These are phyloP conservation scores for Blastocladiella emersonii DNA, from an alignment of 371 early-diverging fungal species.

Conservation along the genomic window DNA sequence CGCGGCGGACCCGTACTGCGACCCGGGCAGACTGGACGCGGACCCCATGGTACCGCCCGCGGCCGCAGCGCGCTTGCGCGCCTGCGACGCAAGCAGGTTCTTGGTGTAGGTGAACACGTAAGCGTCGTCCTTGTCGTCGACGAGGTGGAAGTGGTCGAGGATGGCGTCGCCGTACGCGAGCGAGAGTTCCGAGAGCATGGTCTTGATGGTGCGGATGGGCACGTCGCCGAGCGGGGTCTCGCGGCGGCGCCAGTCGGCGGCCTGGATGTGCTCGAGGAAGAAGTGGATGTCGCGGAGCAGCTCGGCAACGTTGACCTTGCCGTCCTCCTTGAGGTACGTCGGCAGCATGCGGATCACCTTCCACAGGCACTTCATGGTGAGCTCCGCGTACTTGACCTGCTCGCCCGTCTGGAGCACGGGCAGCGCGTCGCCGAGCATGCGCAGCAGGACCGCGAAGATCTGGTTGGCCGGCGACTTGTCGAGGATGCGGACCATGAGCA, in stretches of 20 bases:
- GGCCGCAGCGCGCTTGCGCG: neutral
- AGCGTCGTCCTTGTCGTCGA: slow-evolving; percentile 45
- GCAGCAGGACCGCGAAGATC: slow-evolving; percentile 12
- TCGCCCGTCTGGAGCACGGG: slow-evolving; percentile 8
- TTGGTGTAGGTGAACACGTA: slow-evolving; percentile 51
- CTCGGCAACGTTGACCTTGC: slow-evolving; percentile 27
- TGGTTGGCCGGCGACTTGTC: slow-evolving; percentile 40
- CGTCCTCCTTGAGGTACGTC: slow-evolving; percentile 8
- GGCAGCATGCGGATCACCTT: slow-evolving; percentile 69
- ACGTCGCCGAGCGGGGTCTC: slow-evolving; percentile 70
- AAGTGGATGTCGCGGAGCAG: slow-evolving; percentile 60
- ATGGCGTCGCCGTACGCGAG: slow-evolving; percentile 47
- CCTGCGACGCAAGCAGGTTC: slow-evolving; percentile 28
- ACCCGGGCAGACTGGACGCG: neutral
- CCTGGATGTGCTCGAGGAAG: slow-evolving; percentile 65
- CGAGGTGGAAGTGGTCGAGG: slow-evolving; percentile 40
- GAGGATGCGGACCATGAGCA: slow-evolving; percentile 71
- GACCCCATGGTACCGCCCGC: neutral
- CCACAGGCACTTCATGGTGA: slow-evolving; percentile 94
- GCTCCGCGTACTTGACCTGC: slow-evolving; percentile 62
- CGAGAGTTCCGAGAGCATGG: slow-evolving; percentile 64
- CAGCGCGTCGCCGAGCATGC: slow-evolving; percentile 4
- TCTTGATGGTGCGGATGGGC: slow-evolving; percentile 87
- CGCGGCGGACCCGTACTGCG: neutral
- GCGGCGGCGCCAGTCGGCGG: slow-evolving; percentile 72